These are phyloP conservation scores for Sugiyamaella qingdaonensis DNA, from an alignment of 805 yeast species.

Conservation along the genomic window DNA sequence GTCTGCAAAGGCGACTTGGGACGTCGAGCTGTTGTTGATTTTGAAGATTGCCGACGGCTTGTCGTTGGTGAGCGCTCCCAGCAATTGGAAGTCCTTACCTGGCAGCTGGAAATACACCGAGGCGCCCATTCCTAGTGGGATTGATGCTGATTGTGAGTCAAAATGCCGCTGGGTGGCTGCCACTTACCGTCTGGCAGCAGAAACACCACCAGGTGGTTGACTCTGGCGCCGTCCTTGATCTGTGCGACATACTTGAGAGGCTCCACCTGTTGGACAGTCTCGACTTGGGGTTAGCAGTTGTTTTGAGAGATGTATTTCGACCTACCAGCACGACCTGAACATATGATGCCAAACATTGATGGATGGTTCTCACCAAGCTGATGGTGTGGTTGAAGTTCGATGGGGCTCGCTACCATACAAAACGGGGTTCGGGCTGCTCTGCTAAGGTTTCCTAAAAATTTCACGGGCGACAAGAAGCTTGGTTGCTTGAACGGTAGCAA, in stretches of 20 bases:
- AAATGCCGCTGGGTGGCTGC: not conserved
- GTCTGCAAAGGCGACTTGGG: constrained; percentile 29
- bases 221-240: constrained; percentile 27
- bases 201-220: constrained; percentile 75
- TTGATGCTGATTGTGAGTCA: constrained; percentile 19
- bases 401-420: not conserved
- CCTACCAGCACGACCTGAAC: constrained; percentile 64
- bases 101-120: constrained; percentile 85
- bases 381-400: too few species aligned
- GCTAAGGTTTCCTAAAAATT: not conserved
- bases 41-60: constrained; percentile 93
- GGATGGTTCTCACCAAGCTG: not conserved
- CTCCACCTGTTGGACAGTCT: constrained; percentile 53
- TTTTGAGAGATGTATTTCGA: too few species aligned
- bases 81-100: constrained; percentile 38
- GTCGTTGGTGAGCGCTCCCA: constrained; percentile 36
- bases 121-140: constrained; percentile 71
- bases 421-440: not conserved
- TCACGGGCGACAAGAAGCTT: not conserved
- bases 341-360: constrained; percentile 67
- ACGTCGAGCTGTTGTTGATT: constrained; percentile 44
- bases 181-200: constrained; percentile 71
- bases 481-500: constrained; percentile 1
- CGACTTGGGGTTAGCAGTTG: constrained; percentile 33
- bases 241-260: constrained; percentile 40